Base-by-base conservation (phyloP, 2,329 filamentous ascomycete species). In the Sphaerulina vaccinii region DNA sequence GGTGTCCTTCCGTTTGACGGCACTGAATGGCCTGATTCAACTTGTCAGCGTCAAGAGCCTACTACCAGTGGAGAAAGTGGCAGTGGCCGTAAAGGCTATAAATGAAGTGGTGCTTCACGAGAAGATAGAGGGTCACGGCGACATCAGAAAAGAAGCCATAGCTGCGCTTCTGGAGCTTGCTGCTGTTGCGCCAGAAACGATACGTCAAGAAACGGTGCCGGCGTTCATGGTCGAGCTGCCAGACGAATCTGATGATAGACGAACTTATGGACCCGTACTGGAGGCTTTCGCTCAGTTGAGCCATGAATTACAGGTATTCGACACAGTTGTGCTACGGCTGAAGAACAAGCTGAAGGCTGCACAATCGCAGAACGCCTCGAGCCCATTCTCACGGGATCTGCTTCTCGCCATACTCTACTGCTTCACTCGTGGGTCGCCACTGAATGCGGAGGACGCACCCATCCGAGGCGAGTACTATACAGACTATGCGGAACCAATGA, bases 261-360 rank as follows among this genome's bases (percentile, higher is more conserved):
- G 73, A 8, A 62, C 62, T 5, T 84, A 84, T 60, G 62, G 78
- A n/a, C 70, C 76, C 4, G 79, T 82, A 0, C 69, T 87, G 19
- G 83, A 86, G 61, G 82, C 76, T 0, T 78, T 87, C 52, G 83
- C 84, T 2, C 81, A 84, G 59, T 77, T 87, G 16, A 83, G 81
- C 49, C 73, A 75, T 9, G 83, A 86, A 62, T 76, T 78, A 54
- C 77, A 82, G 32, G 74, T 86, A 10, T 85, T 86, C 55, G 79
- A 84, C 53, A 85, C 82, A 0, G 71, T 87, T 7, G 75, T 85
- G 27, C 71, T 84, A 35, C 75, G 83, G 23, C 69, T 87, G 22
- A 79, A 85, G 65, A 85, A 81, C 70, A 86, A 84, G 60, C 69
- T 86, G 22, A 77, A 79, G 43, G 68, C 79, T 13, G 73, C 84